Evolutionary conservation across 257 asterid species (phyloP).

Genomic region (Salvia miltiorrhiza): DNA sequence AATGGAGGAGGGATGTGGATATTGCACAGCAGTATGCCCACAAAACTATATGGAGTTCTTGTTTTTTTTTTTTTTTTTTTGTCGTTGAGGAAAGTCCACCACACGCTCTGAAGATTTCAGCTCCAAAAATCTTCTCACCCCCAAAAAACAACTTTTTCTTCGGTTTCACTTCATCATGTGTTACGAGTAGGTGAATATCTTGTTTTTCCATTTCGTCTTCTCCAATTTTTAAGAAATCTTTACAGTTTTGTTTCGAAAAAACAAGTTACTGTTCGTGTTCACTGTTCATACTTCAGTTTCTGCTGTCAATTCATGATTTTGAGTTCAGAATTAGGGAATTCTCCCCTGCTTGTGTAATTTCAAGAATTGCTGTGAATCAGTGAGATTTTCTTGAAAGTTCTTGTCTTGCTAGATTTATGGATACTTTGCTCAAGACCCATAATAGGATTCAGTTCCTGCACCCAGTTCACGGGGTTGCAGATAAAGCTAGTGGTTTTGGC

Average conservation of each 20-base stretch:
- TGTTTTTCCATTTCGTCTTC: not conserved
- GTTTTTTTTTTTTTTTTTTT: too few species aligned
- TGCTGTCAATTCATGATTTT: constrained; percentile 23
- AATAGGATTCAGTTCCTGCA: constrained; percentile 71
- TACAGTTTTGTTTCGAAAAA: not conserved
- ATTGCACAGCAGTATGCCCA: constrained; percentile 31
- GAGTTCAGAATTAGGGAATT: constrained; percentile 22
- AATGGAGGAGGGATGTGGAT: constrained; percentile 19
- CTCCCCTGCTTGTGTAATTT: constrained; percentile 13
- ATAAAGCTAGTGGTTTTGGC: constrained; percentile 46
- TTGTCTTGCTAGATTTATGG: constrained; percentile 41
- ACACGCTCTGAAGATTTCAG: constrained; percentile 23
- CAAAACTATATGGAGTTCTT: constrained; percentile 24
- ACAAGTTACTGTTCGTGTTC: not conserved
- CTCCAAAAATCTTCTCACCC: constrained; percentile 17
- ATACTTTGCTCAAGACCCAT: constrained; percentile 68
- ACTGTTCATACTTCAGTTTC: constrained; percentile 10
- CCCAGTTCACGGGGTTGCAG: constrained; percentile 54
- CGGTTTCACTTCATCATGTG: not conserved
- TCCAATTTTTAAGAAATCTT: not conserved
- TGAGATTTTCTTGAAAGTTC: constrained; percentile 16
- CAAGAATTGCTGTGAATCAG: constrained; percentile 17
- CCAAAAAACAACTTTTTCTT: not conserved
- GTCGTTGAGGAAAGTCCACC: constrained; percentile 29
- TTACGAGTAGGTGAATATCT: constrained; percentile 25